Evolutionary conservation across 1,284 basidiomycete species (phyloP), one percentile per base, ranked within the genome.

Genomic region (Ganoderma sp.): DNA sequence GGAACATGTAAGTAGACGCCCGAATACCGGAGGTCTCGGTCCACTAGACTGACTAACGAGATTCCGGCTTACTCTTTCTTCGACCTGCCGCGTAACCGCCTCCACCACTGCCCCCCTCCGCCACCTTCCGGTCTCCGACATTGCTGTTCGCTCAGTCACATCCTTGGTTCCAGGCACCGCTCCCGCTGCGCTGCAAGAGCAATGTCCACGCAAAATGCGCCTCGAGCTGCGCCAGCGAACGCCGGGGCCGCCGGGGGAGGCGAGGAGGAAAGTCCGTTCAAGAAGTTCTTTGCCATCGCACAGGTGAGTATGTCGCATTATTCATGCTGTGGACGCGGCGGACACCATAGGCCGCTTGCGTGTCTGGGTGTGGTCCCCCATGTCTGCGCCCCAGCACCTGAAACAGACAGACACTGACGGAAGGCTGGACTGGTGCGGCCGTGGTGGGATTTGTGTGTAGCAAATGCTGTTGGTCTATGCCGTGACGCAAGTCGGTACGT

Each of bases 401-500:
- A 25, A 28, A 15, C 58, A 42, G 59, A 52, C 22, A 52, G 42
- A 59, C 28, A 59, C 67, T 63, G 45, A 52, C 68, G 67, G 64
- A 61, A 34, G 63, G 17, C 42, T n/a, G 28, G 37, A 3, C 19
- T 34, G 56, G 9, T 37, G 58, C 42, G 56, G 56, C 56, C 43
- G 37, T 37, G 63, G n/a, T 32, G 14, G 3, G 22, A 48, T 45
- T n/a, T 42, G 32, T 66, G 14, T 66, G 10, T 69, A 92, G 90
- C 90, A 92, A 92, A 77, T 87, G 22, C 79, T 92, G 57, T 71
- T 92, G 64, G 79, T 89, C 67, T 92, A 85, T 81, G 83, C 83
- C 28, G 74, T 91, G 50, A 84, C 87, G 56, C 89, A 91, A 77
- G 74, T 91, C 48, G 87, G 91, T 90, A 73, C 66, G 86, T 79